Conservation (phyloP, 179 eudicot species). For the Vitellaria paradoxa region DNA sequence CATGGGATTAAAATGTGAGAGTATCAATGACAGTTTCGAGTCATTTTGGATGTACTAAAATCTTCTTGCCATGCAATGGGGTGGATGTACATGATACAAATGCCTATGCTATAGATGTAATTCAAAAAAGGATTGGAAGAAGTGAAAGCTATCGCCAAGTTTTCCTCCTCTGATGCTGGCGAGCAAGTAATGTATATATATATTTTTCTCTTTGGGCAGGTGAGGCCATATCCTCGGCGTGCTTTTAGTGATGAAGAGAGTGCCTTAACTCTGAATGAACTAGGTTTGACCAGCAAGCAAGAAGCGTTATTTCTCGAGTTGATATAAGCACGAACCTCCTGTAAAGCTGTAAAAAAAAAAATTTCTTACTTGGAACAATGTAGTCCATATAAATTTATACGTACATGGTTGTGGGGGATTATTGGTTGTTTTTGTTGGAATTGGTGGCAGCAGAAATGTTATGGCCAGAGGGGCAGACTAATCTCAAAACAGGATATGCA, state of each 20-base stretch:
- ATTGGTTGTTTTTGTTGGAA: constrained; percentile 9
- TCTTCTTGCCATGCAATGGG: no score
- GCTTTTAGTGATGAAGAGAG: constrained; percentile 81
- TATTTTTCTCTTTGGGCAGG: constrained; percentile 35
- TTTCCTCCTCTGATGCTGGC: background rate
- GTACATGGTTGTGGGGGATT: background rate
- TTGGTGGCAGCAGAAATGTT: background rate
- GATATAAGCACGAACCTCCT: constrained; percentile 21
- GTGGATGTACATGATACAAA: no score
- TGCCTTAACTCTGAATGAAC: constrained; percentile 49
- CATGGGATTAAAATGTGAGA: background rate
- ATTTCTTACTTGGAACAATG: background rate
- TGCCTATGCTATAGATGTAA: background rate
- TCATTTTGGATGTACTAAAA: no score
- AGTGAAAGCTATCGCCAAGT: background rate
- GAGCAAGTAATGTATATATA: no score
- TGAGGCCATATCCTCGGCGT: constrained; percentile 87
- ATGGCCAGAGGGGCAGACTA: background rate
- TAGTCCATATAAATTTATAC: background rate
- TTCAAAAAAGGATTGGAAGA: background rate
- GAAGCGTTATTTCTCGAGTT: constrained; percentile 91
- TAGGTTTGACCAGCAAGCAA: constrained; percentile 89
- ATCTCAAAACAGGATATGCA: background rate
- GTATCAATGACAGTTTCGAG: background rate
- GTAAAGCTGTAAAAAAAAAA: constrained; percentile 9